Evolutionary conservation across 441 rosid genomes (phyloP), one percentile per base, ranked within the genome.

Genomic region (Croton setiger): DNA sequence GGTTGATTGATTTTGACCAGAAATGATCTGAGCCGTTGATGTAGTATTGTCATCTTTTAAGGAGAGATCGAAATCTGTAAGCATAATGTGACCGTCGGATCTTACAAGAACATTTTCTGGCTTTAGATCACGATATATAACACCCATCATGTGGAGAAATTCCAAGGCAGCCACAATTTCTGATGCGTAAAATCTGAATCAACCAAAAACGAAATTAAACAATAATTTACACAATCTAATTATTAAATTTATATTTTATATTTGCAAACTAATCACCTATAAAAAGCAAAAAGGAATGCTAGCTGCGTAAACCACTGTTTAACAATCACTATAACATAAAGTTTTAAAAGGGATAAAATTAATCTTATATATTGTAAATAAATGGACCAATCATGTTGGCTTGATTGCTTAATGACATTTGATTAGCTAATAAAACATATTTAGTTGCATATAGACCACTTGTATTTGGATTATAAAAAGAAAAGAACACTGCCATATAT

Each of bases 11-110:
- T 64, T 79, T 23, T 75, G 79, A 66, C 74, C 74, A 18, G 82
- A 67, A 31, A 87, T 51, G 21, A 91, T 80, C 74, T 88, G 91
- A 54, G 97, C 86, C 9, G 88, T 79, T 2, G 94, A 75, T 7
- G 83, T 78, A 0, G 89, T 82, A 45, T 76, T 80, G 33, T 89
- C 96, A 55, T 91, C 88, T 73, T 85, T 93, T 31, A 93, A 75
- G 21, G 97, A 93, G 73, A 93, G 97, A 70, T 93, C 98, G 39
- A 91, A 93, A 74, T 93, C 98, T 0, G 96, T 93, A 48, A 93
- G 80, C 98, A 93, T 89, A 58, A 93, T 88, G 64, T 93, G 98
- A 58, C 97, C 98, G 44, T 93, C 96, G 0, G 89, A 80, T 78
- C 95, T 82, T 55, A 93, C 90, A 3, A 93, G 77, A 61, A 93